These are phyloP conservation scores for Chlorella sp. DNA, from an alignment of 139 green algal genomes.

Conservation along the genomic window DNA sequence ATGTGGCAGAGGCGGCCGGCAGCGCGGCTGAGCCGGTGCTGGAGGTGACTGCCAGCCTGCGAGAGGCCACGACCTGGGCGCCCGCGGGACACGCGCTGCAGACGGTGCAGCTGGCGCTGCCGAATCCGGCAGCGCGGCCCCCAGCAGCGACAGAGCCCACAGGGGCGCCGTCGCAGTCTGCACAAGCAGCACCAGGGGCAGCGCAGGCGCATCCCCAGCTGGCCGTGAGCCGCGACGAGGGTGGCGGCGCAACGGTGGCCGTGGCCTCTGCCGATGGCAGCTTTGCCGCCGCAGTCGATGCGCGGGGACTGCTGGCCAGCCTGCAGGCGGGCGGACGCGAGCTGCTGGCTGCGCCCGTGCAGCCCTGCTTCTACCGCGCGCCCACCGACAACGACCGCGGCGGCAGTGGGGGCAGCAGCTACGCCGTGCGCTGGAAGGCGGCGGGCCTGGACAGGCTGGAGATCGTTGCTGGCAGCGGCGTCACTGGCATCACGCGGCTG, in stretches of 20 bases:
- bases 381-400: slow-evolving; percentile 90
- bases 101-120: slow-evolving; percentile 3
- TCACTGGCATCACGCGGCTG: not conserved
- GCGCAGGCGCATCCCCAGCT: too few relatives aligned
- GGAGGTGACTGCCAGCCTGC: slow-evolving; percentile 56
- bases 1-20: slow-evolving; percentile 15
- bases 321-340: slow-evolving; percentile 3
- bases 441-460: slow-evolving; percentile 58
- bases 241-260: too few relatives aligned
- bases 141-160: not conserved
- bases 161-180: too few relatives aligned
- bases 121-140: not conserved
- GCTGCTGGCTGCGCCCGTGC: slow-evolving; percentile 42
- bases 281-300: too few relatives aligned
- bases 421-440: slow-evolving; percentile 64
- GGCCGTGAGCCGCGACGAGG: too few relatives aligned
- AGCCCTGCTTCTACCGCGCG: slow-evolving; percentile 72
- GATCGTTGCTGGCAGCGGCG: slow-evolving; percentile 11
- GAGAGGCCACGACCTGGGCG: slow-evolving; percentile 43
- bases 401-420: slow-evolving; percentile 68
- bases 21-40: slow-evolving; percentile 39
- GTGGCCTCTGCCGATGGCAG: too few relatives aligned
- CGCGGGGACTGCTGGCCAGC: too few relatives aligned
- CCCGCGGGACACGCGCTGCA: slow-evolving; percentile 29
- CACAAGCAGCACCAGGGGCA: not conserved